Evolutionary conservation across 2,329 filamentous ascomycete genomes (phyloP), one percentile per base, ranked within the genome.

Genomic region (Cordyceps cateniannulata): DNA sequence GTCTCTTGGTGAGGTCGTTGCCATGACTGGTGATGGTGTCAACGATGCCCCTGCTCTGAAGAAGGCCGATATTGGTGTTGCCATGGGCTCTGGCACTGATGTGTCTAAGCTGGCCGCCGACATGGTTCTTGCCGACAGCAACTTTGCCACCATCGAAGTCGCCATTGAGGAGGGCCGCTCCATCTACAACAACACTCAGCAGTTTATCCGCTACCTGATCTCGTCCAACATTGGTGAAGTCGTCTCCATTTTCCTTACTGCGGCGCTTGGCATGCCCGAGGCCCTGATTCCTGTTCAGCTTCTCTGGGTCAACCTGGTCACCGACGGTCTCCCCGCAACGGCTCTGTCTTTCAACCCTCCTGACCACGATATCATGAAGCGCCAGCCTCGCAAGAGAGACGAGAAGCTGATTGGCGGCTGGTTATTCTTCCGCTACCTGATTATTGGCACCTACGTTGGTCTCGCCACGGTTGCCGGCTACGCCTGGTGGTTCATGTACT

Each of bases 401-500:
- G 96, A 99, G 76, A 79, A 90, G 7, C 87, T 99, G 55, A 93
- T 99, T 58, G 88, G 91, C 49, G 92, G 93, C 62, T 99, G 95
- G 95, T 79, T 99, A 44, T 97, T 99, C 80, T 92, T 98, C 83
- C 87, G 95, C 58, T 99, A 99, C 76, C 86, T 99, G 80, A 87
- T 98, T 54, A 95, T 99, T 68, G 95, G 95, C 63, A 91, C 86
- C 9, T 99, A 99, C 66, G 95, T 99, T 62, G 95, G 95, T 71
- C 81, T 91, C 45, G 95, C 95, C 59, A 99, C 95, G 3, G 96
- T 99, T 22, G 92, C 89, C 70, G 95, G 96, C 50, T 99, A 99
- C 72, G 93, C 91, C n/a, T 99, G 95, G 95, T 99, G 92, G 91
- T 99, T 98, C 81, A 93, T 99, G 89, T 96, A 89, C 81, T 93